Evolutionary conservation across 176 grass and related monocot genomes (phyloP).

Genomic region (barley (Hordeum vulgare)): DNA sequence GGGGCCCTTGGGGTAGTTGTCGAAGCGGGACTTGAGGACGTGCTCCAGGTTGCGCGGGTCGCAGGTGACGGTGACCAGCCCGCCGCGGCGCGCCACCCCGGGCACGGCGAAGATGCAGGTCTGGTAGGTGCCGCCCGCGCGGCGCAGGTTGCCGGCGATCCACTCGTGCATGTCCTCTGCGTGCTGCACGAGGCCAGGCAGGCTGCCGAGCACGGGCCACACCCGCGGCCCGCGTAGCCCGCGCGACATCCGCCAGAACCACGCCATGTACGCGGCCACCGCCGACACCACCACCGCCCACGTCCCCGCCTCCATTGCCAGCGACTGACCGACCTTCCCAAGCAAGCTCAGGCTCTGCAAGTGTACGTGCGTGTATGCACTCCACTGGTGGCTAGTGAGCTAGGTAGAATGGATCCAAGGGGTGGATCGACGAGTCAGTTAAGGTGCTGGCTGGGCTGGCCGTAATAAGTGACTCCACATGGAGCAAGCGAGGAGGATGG

Average conservation of each 20-base stretch:
- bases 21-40: constrained; percentile 82
- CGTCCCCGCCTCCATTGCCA: constrained; percentile 53
- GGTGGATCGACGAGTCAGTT: background rate
- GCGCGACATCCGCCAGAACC: constrained; percentile 78
- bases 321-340: background rate
- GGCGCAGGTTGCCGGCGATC: constrained; percentile 73
- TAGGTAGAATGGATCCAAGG: background rate
- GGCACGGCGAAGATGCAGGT: constrained; percentile 93
- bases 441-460: background rate
- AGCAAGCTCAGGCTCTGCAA: background rate
- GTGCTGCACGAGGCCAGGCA: constrained; percentile 84
- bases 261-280: constrained; percentile 53
- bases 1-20: constrained; percentile 98
- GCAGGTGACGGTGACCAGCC: constrained; percentile 82
- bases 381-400: background rate
- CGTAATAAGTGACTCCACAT: constrained; percentile 43
- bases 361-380: background rate
- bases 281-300: constrained; percentile 39
- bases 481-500: constrained; percentile 34
- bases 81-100: constrained; percentile 63
- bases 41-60: constrained; percentile 94
- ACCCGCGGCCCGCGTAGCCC: constrained; percentile 69
- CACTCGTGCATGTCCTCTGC: constrained; percentile 94
- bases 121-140: constrained; percentile 66
- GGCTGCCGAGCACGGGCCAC: constrained; percentile 89